phyloP scores from a whole-genome alignment of 176 grass and related monocot genomes.

The Aegilops umbellulata region DNA sequence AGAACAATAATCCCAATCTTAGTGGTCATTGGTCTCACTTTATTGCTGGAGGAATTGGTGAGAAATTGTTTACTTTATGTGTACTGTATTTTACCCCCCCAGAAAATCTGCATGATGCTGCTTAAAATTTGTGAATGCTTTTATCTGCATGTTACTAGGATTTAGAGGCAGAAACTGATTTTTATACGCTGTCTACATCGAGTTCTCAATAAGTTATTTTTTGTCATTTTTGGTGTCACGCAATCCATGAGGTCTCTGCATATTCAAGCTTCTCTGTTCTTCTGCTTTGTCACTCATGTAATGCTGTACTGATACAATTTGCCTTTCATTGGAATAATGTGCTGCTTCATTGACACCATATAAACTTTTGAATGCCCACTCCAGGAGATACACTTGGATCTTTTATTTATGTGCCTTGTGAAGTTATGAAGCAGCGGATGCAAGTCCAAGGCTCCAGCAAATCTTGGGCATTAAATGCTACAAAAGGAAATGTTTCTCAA shows the following conservation, averaged over 20 bases:
- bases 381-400: constrained; percentile 97
- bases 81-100: neutral
- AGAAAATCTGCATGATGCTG: neutral
- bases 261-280: constrained; percentile 8
- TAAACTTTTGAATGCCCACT: constrained; percentile 27
- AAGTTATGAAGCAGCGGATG: constrained; percentile 97
- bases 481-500: constrained; percentile 59
- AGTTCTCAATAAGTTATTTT: neutral
- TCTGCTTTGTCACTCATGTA: neutral
- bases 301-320: constrained; percentile 1
- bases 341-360: constrained; percentile 4
- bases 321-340: constrained; percentile 13
- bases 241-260: neutral
- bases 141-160: neutral
- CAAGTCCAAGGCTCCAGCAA: constrained; percentile 90
- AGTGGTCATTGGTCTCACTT: constrained; percentile 87
- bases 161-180: neutral
- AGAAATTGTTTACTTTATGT: constrained; percentile 7
- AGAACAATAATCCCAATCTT: constrained; percentile 73
- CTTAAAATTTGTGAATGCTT: neutral
- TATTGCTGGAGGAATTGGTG: constrained; percentile 84
- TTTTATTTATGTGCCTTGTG: constrained; percentile 92
- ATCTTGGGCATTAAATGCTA: constrained; percentile 54
- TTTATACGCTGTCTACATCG: neutral
- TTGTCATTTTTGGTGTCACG: neutral